Percentiles rank a stretch among this genome's conserved stretches.
phyloP scores from a whole-genome alignment of 345 rosid genomes.

The Hibiscus syriacus region DNA sequence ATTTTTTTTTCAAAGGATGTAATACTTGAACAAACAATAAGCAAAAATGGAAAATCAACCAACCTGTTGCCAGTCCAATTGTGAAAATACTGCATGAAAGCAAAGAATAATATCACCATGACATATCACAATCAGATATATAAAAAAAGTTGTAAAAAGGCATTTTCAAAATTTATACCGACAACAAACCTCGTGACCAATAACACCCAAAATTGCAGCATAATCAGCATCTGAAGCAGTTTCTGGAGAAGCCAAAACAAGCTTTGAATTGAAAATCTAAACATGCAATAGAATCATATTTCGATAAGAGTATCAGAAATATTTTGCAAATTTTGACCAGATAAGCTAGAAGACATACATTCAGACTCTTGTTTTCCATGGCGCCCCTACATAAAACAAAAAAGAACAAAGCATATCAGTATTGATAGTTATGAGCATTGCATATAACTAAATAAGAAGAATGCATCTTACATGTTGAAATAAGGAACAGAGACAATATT shows the following conservation, averaged over 20 bases:
- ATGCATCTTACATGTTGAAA: constrained; percentile 75
- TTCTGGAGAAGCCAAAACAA: constrained; percentile 96
- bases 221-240: constrained; percentile 95
- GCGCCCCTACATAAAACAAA: constrained; percentile 84
- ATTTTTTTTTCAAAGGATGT: too few relatives aligned
- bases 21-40: not conserved
- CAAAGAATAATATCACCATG: constrained; percentile 17
- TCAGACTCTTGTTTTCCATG: constrained; percentile 99
- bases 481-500: constrained; percentile 99
- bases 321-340: not conserved
- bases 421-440: not conserved
- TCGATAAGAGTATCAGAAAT: constrained; percentile 6
- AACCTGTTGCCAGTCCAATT: constrained; percentile 99
- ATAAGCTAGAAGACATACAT: constrained; percentile 42
- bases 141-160: not conserved
- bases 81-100: constrained; percentile 84
- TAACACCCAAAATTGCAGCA: constrained; percentile 95
- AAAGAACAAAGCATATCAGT: not conserved
- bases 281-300: constrained; percentile 18
- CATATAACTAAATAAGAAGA: not conserved
- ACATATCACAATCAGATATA: constrained; percentile 1
- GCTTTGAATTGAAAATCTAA: constrained; percentile 97
- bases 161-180: not conserved
- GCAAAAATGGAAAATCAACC: constrained; percentile 8
- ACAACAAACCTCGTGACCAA: constrained; percentile 91